Percentiles rank a stretch among this genome's conserved stretches.
phyloP scores from a whole-genome alignment of 108 stramenopile species.

The Skeletonema tropicum region DNA sequence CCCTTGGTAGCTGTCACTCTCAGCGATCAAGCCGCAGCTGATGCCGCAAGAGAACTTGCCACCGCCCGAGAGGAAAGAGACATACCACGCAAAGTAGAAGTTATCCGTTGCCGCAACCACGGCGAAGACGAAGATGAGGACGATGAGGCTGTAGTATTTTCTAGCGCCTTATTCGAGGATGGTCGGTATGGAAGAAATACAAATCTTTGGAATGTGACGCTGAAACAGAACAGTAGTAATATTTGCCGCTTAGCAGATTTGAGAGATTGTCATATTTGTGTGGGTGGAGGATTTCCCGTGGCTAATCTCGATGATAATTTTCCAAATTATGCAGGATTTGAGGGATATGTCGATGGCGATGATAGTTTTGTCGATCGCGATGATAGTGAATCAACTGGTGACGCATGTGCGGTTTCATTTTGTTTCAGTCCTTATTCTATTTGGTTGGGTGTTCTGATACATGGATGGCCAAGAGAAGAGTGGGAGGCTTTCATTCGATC shows the following conservation, averaged over 20 bases:
- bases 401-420: neutral
- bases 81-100: neutral
- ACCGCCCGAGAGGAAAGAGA: neutral
- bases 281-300: constrained; percentile 3
- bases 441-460: neutral
- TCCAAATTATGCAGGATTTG: no score
- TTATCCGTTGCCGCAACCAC: neutral
- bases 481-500: neutral
- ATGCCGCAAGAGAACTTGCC: neutral
- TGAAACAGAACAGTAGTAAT: neutral
- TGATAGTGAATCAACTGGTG: no score
- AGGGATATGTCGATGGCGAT: no score
- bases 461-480: constrained; percentile 1
- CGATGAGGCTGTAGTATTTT: neutral
- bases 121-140: constrained; percentile 1
- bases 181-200: neutral
- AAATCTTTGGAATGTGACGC: neutral
- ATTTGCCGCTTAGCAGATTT: neutral
- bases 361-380: no score
- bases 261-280: constrained; percentile 1
- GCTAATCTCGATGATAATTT: neutral
- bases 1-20: neutral
- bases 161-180: neutral
- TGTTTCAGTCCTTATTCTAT: neutral
- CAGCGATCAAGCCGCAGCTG: neutral